Evolutionary conservation across 139 green algal species (phyloP).

Genomic region (Auxenochlorella pyrenoidosa): DNA sequence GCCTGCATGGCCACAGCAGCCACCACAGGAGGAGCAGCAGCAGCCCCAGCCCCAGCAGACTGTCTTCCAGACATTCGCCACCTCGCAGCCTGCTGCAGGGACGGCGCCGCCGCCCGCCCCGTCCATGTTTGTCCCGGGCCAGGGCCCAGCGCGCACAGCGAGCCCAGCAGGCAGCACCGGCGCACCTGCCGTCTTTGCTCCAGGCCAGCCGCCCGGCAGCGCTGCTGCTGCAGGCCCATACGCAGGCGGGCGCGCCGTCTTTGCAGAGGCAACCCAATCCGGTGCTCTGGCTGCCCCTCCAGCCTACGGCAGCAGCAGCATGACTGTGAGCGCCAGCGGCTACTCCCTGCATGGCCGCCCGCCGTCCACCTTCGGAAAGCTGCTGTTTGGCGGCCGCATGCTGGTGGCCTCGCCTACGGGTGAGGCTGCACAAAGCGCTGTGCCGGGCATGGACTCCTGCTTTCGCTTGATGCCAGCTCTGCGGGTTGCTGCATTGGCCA

Average conservation of each 20-base stretch:
- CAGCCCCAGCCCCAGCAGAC: neutral
- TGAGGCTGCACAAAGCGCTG: neutral
- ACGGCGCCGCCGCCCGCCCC: neutral
- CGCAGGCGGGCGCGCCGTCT: neutral
- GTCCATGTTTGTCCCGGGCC: no score
- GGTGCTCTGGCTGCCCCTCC: neutral
- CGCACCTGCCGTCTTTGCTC: neutral
- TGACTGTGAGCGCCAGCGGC: neutral
- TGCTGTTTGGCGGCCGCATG: conserved; percentile 38
- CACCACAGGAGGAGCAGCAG: neutral
- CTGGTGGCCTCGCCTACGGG: conserved; percentile 16
- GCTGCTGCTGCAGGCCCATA: neutral
- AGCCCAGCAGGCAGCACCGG: neutral
- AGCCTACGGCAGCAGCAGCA: neutral
- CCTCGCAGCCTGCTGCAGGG: neutral
- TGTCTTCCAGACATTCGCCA: neutral
- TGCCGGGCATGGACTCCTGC: neutral
- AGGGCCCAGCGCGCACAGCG: no score
- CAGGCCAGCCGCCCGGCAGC: neutral
- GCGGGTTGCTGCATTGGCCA: no score
- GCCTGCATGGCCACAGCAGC: neutral
- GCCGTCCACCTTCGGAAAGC: conserved; percentile 11
- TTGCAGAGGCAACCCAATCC: neutral
- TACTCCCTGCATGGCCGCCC: conserved; percentile 26
- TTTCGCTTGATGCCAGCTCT: neutral